These are phyloP conservation scores for Microstegium vimineum DNA, from an alignment of 176 grass and related monocot genomes.

Conservation along the genomic window DNA sequence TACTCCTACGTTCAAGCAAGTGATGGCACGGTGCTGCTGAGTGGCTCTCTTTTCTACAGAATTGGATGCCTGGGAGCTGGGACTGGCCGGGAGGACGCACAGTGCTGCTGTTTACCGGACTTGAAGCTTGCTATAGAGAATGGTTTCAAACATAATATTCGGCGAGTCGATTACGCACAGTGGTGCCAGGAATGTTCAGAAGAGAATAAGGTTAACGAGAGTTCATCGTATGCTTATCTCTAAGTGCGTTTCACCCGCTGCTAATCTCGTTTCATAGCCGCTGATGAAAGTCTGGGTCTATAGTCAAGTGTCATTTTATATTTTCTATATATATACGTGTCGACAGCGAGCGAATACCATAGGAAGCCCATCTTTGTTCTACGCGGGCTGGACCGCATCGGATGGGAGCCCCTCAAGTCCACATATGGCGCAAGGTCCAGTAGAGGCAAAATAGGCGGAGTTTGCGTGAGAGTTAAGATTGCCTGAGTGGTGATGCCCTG, in stretches of 20 bases:
- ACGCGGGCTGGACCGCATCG: not conserved
- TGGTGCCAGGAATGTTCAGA: not conserved
- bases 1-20: constrained; percentile 26
- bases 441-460: not conserved
- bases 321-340: not conserved
- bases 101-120: constrained; percentile 34
- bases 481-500: not conserved
- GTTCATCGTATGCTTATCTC: not conserved
- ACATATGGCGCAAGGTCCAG: not conserved
- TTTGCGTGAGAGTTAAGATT: not conserved
- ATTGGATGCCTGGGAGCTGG: constrained; percentile 39
- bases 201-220: not conserved
- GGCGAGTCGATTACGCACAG: not conserved
- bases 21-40: constrained; percentile 27
- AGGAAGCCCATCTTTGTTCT: not conserved
- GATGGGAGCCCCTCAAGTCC: no score
- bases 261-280: not conserved
- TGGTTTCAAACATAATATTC: constrained; percentile 31
- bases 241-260: not conserved
- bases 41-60: constrained; percentile 19
- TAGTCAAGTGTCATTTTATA: not conserved
- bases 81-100: not conserved
- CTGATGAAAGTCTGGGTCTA: not conserved
- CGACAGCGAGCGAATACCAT: not conserved
- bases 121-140: constrained; percentile 31